Evolutionary conservation across 257 asterid species (phyloP).

Genomic region (Gentiana dahurica): DNA sequence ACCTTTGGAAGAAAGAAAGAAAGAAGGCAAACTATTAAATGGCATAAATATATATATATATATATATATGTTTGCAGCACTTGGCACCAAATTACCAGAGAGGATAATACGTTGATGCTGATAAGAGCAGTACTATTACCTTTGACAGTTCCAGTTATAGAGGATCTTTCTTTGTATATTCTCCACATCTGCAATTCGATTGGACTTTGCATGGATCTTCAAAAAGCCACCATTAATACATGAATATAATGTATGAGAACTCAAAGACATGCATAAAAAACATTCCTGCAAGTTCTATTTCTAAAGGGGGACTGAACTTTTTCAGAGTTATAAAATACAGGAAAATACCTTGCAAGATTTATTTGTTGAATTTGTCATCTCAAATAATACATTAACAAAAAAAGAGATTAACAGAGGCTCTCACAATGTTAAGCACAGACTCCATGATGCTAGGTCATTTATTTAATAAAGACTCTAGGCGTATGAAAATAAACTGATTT

Average conservation of each 20-base stretch:
- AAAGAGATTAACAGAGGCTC: background rate
- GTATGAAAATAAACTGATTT: background rate
- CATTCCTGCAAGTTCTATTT: no score
- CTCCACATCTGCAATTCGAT: constrained; percentile 62
- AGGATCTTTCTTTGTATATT: constrained; percentile 56
- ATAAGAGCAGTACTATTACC: constrained; percentile 29
- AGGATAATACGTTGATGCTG: no score
- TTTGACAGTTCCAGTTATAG: constrained; percentile 61
- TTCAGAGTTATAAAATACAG: background rate
- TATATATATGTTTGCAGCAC: no score
- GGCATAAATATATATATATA: no score
- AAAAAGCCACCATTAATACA: constrained; percentile 7
- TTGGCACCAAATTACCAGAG: no score
- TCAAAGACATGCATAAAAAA: background rate
- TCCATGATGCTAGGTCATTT: no score
- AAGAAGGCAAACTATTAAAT: no score
- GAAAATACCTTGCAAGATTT: background rate
- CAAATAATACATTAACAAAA: background rate
- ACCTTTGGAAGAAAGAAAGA: no score
- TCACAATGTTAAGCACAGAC: background rate
- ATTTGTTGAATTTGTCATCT: background rate
- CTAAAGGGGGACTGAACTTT: no score
- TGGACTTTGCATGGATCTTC: constrained; percentile 61
- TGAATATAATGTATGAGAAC: background rate
- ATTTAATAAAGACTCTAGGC: background rate